Conservation (phyloP, 148 eudicot species). For the Spergularia marina region DNA sequence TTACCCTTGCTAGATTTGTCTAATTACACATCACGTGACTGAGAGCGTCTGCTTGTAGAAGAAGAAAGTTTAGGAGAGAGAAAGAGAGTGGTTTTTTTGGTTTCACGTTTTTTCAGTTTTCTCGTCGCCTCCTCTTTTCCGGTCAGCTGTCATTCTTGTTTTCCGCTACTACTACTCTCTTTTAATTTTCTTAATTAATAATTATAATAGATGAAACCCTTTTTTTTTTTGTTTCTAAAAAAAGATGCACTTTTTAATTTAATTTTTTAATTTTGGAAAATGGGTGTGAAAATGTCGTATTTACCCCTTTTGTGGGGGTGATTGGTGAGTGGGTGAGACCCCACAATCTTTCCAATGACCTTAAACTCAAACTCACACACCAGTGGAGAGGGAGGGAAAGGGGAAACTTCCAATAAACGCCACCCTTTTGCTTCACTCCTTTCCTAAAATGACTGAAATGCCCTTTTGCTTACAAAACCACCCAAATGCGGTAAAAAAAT, state of each 20-base stretch:
- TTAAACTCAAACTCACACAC: too few relatives aligned
- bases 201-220: too few relatives aligned
- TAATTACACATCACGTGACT: slow-evolving; percentile 17
- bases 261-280: too few relatives aligned
- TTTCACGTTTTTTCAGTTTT: slow-evolving; percentile 9
- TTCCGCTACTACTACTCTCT: slow-evolving; percentile 13
- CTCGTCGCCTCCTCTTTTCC: slow-evolving; percentile 15
- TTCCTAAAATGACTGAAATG: neutral
- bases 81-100: neutral
- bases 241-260: too few relatives aligned
- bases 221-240: too few relatives aligned
- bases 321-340: too few relatives aligned
- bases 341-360: too few relatives aligned
- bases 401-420: slow-evolving; percentile 27
- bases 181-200: neutral
- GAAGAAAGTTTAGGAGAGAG: neutral
- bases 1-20: slow-evolving; percentile 13
- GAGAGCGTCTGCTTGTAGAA: slow-evolving; percentile 10
- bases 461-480: neutral
- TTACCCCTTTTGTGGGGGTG: too few relatives aligned
- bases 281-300: too few relatives aligned
- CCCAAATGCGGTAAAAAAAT: too few relatives aligned
- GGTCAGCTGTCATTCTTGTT: slow-evolving; percentile 40
- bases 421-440: slow-evolving; percentile 5
- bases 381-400: neutral